Evolutionary conservation across 1,139 yeast genomes (phyloP), one percentile per base, ranked within the genome.

Genomic region (Casaregolazyma suthepensis): DNA sequence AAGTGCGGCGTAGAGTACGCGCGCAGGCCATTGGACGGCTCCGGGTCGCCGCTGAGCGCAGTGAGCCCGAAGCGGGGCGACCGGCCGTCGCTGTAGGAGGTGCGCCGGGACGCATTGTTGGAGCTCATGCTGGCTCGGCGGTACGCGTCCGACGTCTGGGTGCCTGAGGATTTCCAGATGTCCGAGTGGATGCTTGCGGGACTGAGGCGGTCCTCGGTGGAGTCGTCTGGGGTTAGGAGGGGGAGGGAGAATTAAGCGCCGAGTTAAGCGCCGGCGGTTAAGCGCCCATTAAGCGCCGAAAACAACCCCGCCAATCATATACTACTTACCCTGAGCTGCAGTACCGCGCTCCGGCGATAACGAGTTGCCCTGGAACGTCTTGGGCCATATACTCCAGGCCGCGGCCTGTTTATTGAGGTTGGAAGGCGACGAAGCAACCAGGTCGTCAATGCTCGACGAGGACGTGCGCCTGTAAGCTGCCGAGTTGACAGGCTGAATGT

Each of bases 401-500:
- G 50, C 40, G 15, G 50, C 37, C 45, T 47, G 50, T 19, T 47
- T 49, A 15, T 35, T 49, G 38, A 49, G 43, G 10, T 42, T n/a
- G 12, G 46, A 43, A 13, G 52, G 52, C 15, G 52, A 49, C 2
- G 44, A 26, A 15, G 52, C 23, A 18, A 49, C 44, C 19, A 49
- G 47, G 20, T 49, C 52, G 20, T 49, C 52, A 22, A 49, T 49
- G 22, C 52, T 49, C 5, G 52, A 49, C 5, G 52, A 43, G 5
- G 52, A 49, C 2, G 52, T 43, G 10, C 52, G 42, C 35, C 52
- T 31, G 20, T 43, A 49, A 12, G 26, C 6, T 3, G 17, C 6
- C 12, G 46, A 13, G 6, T 44, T 26, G 12, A 20, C 46, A 22
- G 46, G 46, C 19, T 22, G 10, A 17, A 13, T 2, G 26, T 22